A percentile compares a stretch with the other conserved stretches of the same genome.
These are phyloP conservation scores for Leccinum pellstonianum DNA, from an alignment of 768 basidiomycete species.

Conservation along the genomic window DNA sequence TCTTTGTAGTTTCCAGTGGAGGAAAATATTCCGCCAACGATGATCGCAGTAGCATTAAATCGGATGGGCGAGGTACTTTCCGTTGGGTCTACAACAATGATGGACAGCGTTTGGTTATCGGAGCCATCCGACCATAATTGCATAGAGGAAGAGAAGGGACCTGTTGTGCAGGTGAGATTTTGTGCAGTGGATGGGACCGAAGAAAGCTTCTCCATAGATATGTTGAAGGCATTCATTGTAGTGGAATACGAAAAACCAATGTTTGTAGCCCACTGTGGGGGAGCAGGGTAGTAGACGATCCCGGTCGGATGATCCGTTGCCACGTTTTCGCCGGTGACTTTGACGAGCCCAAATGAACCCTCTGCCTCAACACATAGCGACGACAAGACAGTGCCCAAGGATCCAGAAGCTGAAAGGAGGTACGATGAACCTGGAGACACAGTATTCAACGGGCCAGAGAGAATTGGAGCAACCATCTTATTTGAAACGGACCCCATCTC, in stretches of 20 bases:
- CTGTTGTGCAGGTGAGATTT: constrained; percentile 4
- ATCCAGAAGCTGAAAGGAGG: neutral
- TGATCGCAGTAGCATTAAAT: constrained; percentile 11
- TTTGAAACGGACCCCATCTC: neutral
- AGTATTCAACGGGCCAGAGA: constrained; percentile 7
- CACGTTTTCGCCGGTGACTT: neutral
- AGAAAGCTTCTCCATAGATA: constrained; percentile 13
- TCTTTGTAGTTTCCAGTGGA: constrained; percentile 9
- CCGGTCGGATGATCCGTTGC: neutral
- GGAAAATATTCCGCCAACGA: constrained; percentile 8
- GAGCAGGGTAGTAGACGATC: constrained; percentile 16
- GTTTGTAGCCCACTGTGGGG: neutral
- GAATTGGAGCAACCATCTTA: neutral
- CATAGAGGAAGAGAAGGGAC: neutral
- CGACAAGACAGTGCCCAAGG: constrained; percentile 1
- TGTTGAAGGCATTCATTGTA: constrained; percentile 16
- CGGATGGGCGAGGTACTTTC: neutral
- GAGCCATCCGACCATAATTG: constrained; percentile 7
- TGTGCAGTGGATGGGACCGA: constrained; percentile 13
- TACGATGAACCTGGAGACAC: neutral
- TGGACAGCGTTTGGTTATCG: constrained; percentile 12
- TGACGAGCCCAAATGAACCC: constrained; percentile 7
- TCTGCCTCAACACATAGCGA: constrained; percentile 4
- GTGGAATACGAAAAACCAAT: neutral
- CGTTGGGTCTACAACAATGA: neutral